phyloP scores from a whole-genome alignment of 2,329 filamentous ascomycete species.

The Camillea tinctor region DNA sequence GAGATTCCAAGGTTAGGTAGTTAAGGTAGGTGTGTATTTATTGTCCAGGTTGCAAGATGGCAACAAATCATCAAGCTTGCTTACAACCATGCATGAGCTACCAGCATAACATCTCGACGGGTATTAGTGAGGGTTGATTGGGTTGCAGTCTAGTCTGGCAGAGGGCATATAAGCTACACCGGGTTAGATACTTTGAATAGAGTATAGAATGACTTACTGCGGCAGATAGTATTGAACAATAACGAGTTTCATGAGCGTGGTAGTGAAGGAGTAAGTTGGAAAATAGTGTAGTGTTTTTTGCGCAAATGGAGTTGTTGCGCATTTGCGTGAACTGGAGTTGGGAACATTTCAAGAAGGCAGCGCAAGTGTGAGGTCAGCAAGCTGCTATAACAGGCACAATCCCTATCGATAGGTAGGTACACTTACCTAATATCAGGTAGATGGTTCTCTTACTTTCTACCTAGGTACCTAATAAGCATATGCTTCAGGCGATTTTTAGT shows the following conservation, averaged over 20 bases:
- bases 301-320: slow-evolving; percentile 12
- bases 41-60: not conserved
- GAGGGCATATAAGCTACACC: too few species aligned
- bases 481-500: not conserved
- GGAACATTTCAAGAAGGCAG: not conserved
- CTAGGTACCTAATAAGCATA: not conserved
- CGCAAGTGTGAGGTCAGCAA: not conserved
- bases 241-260: not conserved
- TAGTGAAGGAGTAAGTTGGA: not conserved
- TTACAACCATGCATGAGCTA: not conserved
- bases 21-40: not conserved
- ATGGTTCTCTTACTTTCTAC: not conserved
- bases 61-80: not conserved
- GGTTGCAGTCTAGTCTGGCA: not conserved
- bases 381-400: not conserved
- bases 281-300: slow-evolving; percentile 9
- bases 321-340: slow-evolving; percentile 6
- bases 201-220: too few species aligned
- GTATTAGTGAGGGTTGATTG: not conserved
- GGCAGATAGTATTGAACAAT: too few species aligned
- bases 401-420: not conserved
- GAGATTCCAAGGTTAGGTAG: too few species aligned
- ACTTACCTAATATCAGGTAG: too few species aligned
- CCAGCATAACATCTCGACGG: not conserved
- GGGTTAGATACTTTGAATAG: not conserved